Percentiles rank a stretch among this genome's conserved stretches.
Conservation (phyloP, 2,329 filamentous ascomycete genomes). For the Paraphaeosphaeria sporulosa region DNA sequence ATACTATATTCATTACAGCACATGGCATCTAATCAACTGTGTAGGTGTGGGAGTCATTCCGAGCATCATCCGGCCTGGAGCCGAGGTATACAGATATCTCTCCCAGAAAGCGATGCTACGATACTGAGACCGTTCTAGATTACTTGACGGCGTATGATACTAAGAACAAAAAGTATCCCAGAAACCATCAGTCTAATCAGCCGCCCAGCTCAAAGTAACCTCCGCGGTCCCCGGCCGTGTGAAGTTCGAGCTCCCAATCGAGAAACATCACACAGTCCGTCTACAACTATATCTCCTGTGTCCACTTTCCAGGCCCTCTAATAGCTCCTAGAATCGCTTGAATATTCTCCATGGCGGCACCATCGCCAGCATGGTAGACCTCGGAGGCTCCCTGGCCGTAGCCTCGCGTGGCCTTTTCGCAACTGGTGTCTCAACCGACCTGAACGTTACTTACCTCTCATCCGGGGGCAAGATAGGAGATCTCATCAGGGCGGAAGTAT, state of each 20-base stretch:
- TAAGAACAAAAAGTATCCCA: not conserved
- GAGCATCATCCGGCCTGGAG: constrained; percentile 84
- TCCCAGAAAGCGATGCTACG: not conserved
- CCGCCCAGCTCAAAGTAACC: constrained; percentile 68
- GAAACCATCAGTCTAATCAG: not conserved
- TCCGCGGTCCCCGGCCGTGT: constrained; percentile 71
- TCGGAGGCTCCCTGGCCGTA: constrained; percentile 71
- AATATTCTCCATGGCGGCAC: constrained; percentile 81
- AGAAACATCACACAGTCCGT: constrained; percentile 75
- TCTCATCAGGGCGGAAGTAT: constrained; percentile 65
- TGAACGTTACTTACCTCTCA: constrained; percentile 71
- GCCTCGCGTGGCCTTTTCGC: constrained; percentile 70
- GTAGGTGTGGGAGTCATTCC: constrained; percentile 86
- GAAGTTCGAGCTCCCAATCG: constrained; percentile 77
- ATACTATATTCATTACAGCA: not conserved
- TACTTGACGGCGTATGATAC: constrained; percentile 52
- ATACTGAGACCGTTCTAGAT: constrained; percentile 31
- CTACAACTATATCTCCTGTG: not conserved
- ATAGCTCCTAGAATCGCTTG: constrained; percentile 69
- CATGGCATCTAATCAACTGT: constrained; percentile 28
- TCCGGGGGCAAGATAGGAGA: constrained; percentile 71
- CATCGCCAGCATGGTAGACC: constrained; percentile 76
- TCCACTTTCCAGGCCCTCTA: not conserved
- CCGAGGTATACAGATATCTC: constrained; percentile 68
- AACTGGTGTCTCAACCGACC: constrained; percentile 72